Evolutionary conservation across 352 stramenopile species (phyloP), one percentile per base, ranked within the genome.

Genomic region (Plasmopara muralis): DNA sequence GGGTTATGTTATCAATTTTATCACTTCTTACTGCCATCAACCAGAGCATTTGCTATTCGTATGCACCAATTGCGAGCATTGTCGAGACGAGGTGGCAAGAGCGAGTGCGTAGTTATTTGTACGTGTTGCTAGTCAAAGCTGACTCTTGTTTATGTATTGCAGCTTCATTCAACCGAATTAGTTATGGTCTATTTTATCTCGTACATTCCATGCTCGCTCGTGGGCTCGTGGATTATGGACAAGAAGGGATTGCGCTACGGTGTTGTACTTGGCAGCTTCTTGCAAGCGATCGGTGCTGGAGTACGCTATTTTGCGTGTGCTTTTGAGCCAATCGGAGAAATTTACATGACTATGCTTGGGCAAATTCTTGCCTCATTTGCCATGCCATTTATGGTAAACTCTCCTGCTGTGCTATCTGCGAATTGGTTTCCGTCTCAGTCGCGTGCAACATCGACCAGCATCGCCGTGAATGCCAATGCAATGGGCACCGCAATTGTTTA

Each of bases 301-400:
- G 28, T 87, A 5, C 74, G 78, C 34, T 85, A 80, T 42, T 41
- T 74, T 9, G 65, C 67, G 6, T 72, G 66, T 20, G 66, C 60
- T 10, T 66, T 64, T 8, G 28, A 33, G 1, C 53, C 57, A 1
- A 41, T 16, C 2, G 53, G 52, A 12, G 74, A 85, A 42, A 63
- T 55, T 20, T 59, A 70, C 18, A 35, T 78, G 34, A 84, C 77
- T 2, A 30, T 87, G n/a, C 2, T 78, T 0, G 79, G 79, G 10
- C 79, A 89, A 39, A 67, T 80, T 42, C 18, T 89, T 28, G 76
- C 79, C 35, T 83, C 79, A 0, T 51, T 83, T 9, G 79, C 79
- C 0, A 87, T 87, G 77, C 79, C 79, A n/a, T 89, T 89, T 58
- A 89, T 89, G 79, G 76, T 89, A n/a, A 89, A 89, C 47, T 89